Evolutionary conservation across 768 basidiomycete species (phyloP).

Genomic region (Psilocybe sp.): DNA sequence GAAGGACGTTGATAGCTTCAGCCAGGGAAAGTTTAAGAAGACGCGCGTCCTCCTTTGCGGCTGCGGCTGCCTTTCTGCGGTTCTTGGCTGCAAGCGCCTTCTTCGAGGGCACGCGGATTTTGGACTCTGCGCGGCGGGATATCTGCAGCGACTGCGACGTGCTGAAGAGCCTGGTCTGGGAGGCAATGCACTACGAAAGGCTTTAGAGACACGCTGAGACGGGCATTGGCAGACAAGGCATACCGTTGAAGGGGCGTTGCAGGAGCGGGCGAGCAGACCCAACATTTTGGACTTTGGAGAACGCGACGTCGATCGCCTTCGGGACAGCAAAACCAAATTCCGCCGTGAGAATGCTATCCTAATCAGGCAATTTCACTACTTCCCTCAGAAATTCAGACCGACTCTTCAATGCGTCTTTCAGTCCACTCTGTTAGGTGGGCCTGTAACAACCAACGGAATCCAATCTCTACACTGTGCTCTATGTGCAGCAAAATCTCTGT

Average conservation of each 20-base stretch:
- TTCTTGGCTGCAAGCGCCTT: conserved; percentile 66
- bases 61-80: conserved; percentile 53
- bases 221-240: conserved; percentile 3
- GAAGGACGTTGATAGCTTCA: conserved; percentile 68
- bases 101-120: conserved; percentile 63
- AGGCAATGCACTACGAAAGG: conserved; percentile 1
- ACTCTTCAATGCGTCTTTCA: conserved; percentile 28
- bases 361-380: not conserved
- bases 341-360: conserved; percentile 11
- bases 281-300: conserved; percentile 15
- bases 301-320: conserved; percentile 6
- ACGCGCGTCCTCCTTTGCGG: conserved; percentile 54
- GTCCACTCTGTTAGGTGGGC: too few species aligned
- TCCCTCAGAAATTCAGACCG: not conserved
- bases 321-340: conserved; percentile 9
- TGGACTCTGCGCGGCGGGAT: conserved; percentile 46
- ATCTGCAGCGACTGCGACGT: conserved; percentile 41
- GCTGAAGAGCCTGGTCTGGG: conserved; percentile 45
- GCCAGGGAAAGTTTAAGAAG: conserved; percentile 62
- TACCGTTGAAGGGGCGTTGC: conserved; percentile 20
- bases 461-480: too few species aligned
- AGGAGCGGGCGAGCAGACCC: conserved; percentile 23
- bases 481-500: too few species aligned
- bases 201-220: not conserved
- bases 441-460: too few species aligned